Percentiles rank a stretch among this genome's conserved stretches.
These are phyloP conservation scores for Nitzschia sp. DNA, from an alignment of 108 stramenopile species.

Conservation along the genomic window DNA sequence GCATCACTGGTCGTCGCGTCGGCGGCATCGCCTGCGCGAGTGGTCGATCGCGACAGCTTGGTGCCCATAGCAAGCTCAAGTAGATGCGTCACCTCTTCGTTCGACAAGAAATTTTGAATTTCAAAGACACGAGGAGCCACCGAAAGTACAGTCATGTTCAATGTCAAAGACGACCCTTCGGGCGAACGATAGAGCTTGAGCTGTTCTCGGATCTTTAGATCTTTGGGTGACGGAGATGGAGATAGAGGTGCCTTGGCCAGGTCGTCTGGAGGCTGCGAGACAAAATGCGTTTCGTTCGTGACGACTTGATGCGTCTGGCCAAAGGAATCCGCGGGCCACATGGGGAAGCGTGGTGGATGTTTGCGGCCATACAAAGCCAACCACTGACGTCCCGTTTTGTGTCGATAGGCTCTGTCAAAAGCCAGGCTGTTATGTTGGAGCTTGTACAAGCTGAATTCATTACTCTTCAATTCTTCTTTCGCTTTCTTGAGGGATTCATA, in stretches of 20 bases:
- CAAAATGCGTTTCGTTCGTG: slow-evolving; percentile 53
- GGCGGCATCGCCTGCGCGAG: slow-evolving; percentile 17
- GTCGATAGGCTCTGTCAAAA: slow-evolving; percentile 41
- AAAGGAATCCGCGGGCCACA: slow-evolving; percentile 58
- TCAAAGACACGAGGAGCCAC: slow-evolving; percentile 63
- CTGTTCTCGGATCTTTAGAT: slow-evolving; percentile 34
- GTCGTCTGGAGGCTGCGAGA: slow-evolving; percentile 29
- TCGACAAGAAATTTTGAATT: slow-evolving; percentile 53
- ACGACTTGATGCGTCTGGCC: slow-evolving; percentile 42
- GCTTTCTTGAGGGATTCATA: slow-evolving; percentile 46
- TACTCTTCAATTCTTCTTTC: slow-evolving; percentile 27
- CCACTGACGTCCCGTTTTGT: slow-evolving; percentile 50
- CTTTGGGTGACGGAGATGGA: not conserved
- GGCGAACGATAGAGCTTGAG: slow-evolving; percentile 47
- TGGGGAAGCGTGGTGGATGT: slow-evolving; percentile 31
- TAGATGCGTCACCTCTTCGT: slow-evolving; percentile 55
- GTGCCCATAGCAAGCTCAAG: slow-evolving; percentile 35
- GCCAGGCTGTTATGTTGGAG: slow-evolving; percentile 48
- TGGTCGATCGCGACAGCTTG: slow-evolving; percentile 35
- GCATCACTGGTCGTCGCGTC: slow-evolving; percentile 4
- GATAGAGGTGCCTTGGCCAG: not conserved
- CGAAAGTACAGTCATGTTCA: slow-evolving; percentile 45
- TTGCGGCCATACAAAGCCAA: slow-evolving; percentile 41
- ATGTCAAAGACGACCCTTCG: slow-evolving; percentile 25
- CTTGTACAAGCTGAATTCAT: slow-evolving; percentile 39